Conservation (phyloP, 179 eudicot species). For the Actinidia arguta region DNA sequence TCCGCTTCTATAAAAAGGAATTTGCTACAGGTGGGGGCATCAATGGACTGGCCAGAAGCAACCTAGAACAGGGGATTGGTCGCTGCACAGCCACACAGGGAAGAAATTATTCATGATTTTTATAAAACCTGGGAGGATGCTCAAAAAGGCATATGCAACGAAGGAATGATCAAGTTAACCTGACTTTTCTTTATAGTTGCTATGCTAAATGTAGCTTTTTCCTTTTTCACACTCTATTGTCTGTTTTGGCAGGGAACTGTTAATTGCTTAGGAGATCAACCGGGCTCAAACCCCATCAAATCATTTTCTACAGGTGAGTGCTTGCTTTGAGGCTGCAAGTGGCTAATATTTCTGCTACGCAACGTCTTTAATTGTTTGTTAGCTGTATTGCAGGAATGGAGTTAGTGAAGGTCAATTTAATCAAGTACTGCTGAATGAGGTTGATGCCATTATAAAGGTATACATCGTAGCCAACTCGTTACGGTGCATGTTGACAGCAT, state of each 20-base stretch:
- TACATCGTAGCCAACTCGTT: not conserved
- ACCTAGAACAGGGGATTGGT: conserved; percentile 70
- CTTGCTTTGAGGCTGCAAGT: not conserved
- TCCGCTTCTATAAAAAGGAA: not conserved
- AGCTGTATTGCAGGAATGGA: conserved; percentile 66
- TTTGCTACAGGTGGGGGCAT: conserved; percentile 58
- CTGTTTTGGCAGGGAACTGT: conserved; percentile 57
- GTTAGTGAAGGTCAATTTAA: conserved; percentile 91
- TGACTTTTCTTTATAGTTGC: not conserved
- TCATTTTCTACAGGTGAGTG: conserved; percentile 80
- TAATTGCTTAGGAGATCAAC: conserved; percentile 41
- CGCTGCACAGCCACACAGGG: conserved; percentile 72
- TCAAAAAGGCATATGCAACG: conserved; percentile 33
- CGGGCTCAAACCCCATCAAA: conserved; percentile 50
- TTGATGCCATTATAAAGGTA: conserved; percentile 87
- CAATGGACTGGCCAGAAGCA: conserved; percentile 94
- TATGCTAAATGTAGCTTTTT: not conserved
- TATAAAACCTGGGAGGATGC: conserved; percentile 54
- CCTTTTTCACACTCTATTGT: not conserved
- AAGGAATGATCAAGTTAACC: conserved; percentile 71
- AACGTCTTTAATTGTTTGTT: not conserved
- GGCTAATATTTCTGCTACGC: not conserved
- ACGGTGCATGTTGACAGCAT: too few species aligned
- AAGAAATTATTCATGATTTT: conserved; percentile 76
- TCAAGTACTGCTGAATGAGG: conserved; percentile 68